These are phyloP conservation scores for Fraxinus cuspidata DNA, from an alignment of 257 asterid genomes.

Conservation along the genomic window DNA sequence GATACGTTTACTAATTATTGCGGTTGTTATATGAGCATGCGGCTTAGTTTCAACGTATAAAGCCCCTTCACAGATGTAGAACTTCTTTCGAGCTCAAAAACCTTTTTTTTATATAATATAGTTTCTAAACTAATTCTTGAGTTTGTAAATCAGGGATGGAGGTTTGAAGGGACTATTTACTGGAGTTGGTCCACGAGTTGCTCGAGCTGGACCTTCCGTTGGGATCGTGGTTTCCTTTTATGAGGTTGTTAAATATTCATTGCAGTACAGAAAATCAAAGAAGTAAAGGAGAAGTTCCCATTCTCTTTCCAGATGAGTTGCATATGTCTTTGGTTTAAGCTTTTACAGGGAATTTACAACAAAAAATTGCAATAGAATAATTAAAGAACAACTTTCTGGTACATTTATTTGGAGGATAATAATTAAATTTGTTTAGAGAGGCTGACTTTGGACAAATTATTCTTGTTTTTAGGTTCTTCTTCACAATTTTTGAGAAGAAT, in stretches of 20 bases:
- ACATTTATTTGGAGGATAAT: background rate
- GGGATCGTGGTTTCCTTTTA: constrained; percentile 86
- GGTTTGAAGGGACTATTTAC: constrained; percentile 64
- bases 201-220: constrained; percentile 85
- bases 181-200: constrained; percentile 73
- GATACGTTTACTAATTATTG: too few relatives aligned
- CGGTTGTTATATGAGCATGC: too few relatives aligned
- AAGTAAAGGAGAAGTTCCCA: background rate
- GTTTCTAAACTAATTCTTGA: background rate
- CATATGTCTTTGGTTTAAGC: background rate
- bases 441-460: background rate
- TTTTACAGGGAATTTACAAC: background rate
- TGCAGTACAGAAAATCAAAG: constrained; percentile 39
- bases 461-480: background rate
- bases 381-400: background rate
- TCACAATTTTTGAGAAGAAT: too few relatives aligned
- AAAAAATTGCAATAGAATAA: background rate
- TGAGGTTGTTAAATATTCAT: constrained; percentile 61
- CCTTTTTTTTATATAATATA: background rate
- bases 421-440: background rate
- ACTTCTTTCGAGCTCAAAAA: too few relatives aligned
- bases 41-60: too few relatives aligned
- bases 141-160: constrained; percentile 57
- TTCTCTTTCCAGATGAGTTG: background rate
- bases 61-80: too few relatives aligned